These are phyloP conservation scores for Arabis alpina DNA, from an alignment of 345 rosid genomes.

Conservation along the genomic window DNA sequence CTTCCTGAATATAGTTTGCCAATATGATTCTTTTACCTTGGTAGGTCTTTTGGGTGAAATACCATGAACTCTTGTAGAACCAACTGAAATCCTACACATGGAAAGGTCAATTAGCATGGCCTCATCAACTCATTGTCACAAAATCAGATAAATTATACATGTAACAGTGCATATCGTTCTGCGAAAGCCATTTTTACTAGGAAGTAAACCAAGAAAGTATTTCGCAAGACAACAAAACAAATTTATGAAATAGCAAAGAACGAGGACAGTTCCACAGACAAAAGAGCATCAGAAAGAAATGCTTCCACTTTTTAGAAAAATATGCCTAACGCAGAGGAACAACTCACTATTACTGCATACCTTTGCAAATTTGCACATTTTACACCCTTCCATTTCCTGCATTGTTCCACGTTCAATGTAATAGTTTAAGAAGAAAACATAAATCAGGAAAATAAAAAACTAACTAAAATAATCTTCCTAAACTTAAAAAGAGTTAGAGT, in stretches of 20 bases:
- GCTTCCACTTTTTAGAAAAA: background rate
- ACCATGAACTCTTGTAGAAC: constrained; percentile 47
- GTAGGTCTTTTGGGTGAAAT: constrained; percentile 48
- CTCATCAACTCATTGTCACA: constrained; percentile 18
- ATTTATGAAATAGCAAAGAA: background rate
- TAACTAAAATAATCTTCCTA: background rate
- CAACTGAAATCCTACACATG: constrained; percentile 50
- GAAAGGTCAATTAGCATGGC: constrained; percentile 21
- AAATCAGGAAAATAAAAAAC: constrained; percentile 23
- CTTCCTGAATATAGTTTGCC: constrained; percentile 8
- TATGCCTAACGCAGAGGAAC: background rate
- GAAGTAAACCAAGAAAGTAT: too few relatives aligned
- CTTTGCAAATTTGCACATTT: constrained; percentile 35
- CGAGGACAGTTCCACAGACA: constrained; percentile 11
- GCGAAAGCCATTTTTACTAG: background rate
- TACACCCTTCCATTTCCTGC: constrained; percentile 46
- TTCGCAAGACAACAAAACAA: too few relatives aligned
- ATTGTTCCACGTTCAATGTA: constrained; percentile 15
- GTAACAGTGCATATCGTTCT: background rate
- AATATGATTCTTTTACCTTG: constrained; percentile 44
- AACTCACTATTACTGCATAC: constrained; percentile 22
- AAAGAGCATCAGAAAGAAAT: constrained; percentile 22
- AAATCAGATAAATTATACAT: constrained; percentile 11
- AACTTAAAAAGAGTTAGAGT: background rate
- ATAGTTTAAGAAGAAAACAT: constrained; percentile 5